phyloP scores from a whole-genome alignment of 495 filamentous ascomycete species.

The Penicillium psychrofluorescens region DNA sequence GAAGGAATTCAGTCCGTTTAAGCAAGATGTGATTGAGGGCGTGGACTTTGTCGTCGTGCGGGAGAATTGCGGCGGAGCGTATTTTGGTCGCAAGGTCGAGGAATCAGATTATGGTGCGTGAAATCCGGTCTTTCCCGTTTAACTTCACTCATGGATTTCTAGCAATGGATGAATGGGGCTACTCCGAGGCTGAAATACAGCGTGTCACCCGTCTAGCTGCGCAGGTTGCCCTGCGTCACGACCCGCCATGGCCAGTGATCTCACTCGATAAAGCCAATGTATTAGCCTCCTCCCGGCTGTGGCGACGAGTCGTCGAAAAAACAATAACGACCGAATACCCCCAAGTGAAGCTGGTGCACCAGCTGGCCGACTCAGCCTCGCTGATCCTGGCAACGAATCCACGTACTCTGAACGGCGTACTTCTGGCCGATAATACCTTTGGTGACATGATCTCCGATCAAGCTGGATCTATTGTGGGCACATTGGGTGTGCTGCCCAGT shows the following conservation, averaged over 20 bases:
- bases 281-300: slow-evolving; percentile 41
- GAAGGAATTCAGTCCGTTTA: slow-evolving; percentile 35
- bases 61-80: slow-evolving; percentile 47
- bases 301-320: slow-evolving; percentile 37
- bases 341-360: slow-evolving; percentile 35
- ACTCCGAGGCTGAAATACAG: slow-evolving; percentile 38
- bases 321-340: slow-evolving; percentile 42
- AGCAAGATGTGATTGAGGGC: slow-evolving; percentile 36
- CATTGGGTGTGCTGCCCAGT: slow-evolving; percentile 41
- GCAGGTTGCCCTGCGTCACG: slow-evolving; percentile 34
- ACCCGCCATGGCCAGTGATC: slow-evolving; percentile 39
- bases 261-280: slow-evolving; percentile 47
- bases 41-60: slow-evolving; percentile 44
- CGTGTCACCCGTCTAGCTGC: slow-evolving; percentile 41
- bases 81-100: slow-evolving; percentile 45
- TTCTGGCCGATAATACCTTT: slow-evolving; percentile 46
- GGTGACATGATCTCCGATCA: slow-evolving; percentile 48
- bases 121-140: too few relatives aligned
- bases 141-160: not conserved
- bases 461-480: slow-evolving; percentile 41
- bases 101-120: slow-evolving; percentile 32
- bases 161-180: slow-evolving; percentile 45
- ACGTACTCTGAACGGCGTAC: slow-evolving; percentile 39
- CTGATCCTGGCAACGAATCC: slow-evolving; percentile 44
- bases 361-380: slow-evolving; percentile 43